Conservation (phyloP, 805 yeast genomes). For the Metschnikowia cerradonensis region DNA sequence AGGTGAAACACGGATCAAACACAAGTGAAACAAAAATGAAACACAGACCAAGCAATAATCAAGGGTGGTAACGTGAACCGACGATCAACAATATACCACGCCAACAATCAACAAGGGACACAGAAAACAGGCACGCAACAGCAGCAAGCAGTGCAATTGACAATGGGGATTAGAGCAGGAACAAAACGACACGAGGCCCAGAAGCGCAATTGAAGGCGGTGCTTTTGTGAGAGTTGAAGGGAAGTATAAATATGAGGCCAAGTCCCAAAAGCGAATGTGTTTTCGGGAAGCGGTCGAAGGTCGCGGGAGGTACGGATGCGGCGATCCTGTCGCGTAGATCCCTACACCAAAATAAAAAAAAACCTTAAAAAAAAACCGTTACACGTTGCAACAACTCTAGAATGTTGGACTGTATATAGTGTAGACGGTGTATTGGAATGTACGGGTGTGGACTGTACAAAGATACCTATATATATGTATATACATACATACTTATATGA, state of each 20-base stretch:
- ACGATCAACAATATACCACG: not conserved
- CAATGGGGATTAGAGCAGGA: not conserved
- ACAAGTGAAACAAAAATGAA: not conserved
- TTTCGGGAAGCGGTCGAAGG: not conserved
- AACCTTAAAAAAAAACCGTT: no score
- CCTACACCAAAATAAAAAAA: no score
- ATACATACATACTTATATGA: no score
- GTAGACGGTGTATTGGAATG: no score
- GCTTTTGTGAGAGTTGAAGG: not conserved
- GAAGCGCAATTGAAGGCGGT: not conserved
- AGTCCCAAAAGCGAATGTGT: conserved; percentile 3
- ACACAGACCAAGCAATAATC: not conserved
- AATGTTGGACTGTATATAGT: no score
- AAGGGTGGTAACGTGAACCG: not conserved
- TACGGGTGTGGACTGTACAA: no score
- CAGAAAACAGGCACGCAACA: not conserved
- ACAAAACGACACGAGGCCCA: not conserved
- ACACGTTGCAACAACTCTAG: no score
- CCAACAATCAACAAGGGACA: not conserved
- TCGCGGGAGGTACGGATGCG: not conserved
- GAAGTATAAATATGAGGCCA: not conserved
- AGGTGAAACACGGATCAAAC: not conserved
- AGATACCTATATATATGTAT: no score
- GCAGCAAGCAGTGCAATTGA: not conserved
- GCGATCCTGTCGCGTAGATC: not conserved